Conservation (phyloP, 2,329 filamentous ascomycete genomes). For the Alternaria dauci region DNA sequence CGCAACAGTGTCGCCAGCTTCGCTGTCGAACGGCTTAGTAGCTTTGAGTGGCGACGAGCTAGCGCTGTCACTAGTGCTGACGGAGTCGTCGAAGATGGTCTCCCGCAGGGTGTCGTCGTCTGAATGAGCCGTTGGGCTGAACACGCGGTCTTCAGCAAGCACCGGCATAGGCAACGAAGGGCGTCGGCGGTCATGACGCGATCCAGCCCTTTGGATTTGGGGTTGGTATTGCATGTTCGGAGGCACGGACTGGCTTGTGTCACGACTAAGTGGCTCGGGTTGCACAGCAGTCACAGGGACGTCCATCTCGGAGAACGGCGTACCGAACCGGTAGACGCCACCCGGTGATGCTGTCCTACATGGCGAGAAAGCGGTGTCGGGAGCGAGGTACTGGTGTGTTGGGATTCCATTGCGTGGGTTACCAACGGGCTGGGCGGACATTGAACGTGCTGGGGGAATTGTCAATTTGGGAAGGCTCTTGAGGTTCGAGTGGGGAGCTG, state of each 20-base stretch:
- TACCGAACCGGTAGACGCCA: slow-evolving; percentile 78
- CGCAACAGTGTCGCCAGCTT: slow-evolving; percentile 35
- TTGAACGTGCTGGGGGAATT: slow-evolving; percentile 59
- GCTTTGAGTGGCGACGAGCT: slow-evolving; percentile 45
- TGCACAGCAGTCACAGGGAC: slow-evolving; percentile 79
- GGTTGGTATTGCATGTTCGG: slow-evolving; percentile 85
- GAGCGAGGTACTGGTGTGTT: slow-evolving; percentile 38
- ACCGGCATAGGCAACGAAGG: slow-evolving; percentile 75
- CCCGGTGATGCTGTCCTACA: slow-evolving; percentile 63
- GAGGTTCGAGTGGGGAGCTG: slow-evolving; percentile 61
- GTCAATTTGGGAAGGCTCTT: slow-evolving; percentile 64
- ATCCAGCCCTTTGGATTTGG: slow-evolving; percentile 57
- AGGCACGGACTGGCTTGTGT: slow-evolving; percentile 88
- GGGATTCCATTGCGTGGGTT: slow-evolving; percentile 36
- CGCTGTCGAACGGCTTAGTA: slow-evolving; percentile 31
- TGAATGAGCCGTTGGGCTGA: slow-evolving; percentile 48
- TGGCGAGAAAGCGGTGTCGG: slow-evolving; percentile 55
- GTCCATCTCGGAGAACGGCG: slow-evolving; percentile 90
- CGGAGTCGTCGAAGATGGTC: slow-evolving; percentile 42
- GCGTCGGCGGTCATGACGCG: slow-evolving; percentile 61
- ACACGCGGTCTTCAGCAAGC: slow-evolving; percentile 70
- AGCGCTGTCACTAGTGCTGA: slow-evolving; percentile 31
- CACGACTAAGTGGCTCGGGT: slow-evolving; percentile 75
- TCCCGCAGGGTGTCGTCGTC: slow-evolving; percentile 47
- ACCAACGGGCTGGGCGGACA: slow-evolving; percentile 44